A percentile compares a stretch with the other conserved stretches of the same genome.
Evolutionary conservation across 139 green algal species (phyloP).

Genomic region (Chlamydomonas incerta): DNA sequence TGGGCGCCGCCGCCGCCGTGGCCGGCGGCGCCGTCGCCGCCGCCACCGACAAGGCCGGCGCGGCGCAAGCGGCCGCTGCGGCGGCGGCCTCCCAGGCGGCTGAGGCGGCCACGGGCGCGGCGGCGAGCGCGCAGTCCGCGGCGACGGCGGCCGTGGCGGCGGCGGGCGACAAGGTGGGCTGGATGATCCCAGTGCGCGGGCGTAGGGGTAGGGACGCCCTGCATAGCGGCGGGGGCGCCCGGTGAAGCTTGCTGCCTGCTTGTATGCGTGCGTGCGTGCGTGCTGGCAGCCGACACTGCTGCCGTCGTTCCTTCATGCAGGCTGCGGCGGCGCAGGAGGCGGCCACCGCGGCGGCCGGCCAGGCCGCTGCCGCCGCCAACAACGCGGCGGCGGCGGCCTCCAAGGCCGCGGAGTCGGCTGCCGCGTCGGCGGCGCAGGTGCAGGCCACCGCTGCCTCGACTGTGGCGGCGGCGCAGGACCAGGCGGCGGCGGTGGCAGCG

Average conservation of each 20-base stretch:
- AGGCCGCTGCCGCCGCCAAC: background rate
- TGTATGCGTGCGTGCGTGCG: too few species aligned
- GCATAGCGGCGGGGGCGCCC: too few species aligned
- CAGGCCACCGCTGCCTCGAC: background rate
- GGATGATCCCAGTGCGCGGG: too few species aligned
- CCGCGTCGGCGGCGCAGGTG: background rate
- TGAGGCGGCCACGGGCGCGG: too few species aligned
- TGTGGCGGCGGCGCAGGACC: background rate
- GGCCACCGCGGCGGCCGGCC: background rate
- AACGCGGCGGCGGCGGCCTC: background rate
- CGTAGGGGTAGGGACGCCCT: too few species aligned
- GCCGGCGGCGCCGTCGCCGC: too few species aligned
- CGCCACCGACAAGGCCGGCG: background rate
- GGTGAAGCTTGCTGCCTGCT: too few species aligned
- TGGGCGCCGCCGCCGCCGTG: background rate
- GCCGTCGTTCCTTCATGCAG: too few species aligned
- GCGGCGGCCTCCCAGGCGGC: too few species aligned
- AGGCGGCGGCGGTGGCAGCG: background rate
- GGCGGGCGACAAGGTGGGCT: too few species aligned
- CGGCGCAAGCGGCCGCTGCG: background rate
- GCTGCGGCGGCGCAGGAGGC: background rate
- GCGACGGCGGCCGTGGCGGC: too few species aligned
- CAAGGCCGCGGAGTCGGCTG: background rate
- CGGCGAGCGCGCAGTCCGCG: background rate
- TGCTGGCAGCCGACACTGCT: background rate